These are phyloP conservation scores for Nicotiana attenuata DNA, from an alignment of 257 asterid species.

Conservation along the genomic window DNA sequence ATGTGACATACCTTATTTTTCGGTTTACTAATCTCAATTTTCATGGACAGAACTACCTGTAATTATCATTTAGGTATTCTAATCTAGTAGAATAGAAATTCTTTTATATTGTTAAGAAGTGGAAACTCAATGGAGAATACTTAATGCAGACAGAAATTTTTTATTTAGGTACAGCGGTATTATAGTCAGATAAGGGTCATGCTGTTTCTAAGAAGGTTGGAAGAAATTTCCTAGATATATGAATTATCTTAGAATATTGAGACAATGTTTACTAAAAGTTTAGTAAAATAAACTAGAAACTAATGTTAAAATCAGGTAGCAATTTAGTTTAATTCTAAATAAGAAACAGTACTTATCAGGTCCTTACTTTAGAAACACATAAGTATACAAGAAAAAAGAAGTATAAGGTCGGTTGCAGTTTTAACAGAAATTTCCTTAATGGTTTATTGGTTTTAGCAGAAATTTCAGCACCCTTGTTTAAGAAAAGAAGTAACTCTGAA, in stretches of 20 bases:
- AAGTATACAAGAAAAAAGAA: too few species aligned
- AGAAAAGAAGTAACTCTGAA: too few species aligned
- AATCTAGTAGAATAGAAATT: too few species aligned
- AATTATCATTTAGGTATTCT: too few species aligned
- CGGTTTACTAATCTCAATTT: too few species aligned
- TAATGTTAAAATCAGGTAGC: too few species aligned
- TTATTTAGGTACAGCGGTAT: not conserved
- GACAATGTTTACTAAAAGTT: not conserved
- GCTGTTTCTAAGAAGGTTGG: not conserved
- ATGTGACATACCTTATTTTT: not conserved
- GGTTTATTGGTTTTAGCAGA: not conserved
- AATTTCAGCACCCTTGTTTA: not conserved
- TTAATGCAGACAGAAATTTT: not conserved
- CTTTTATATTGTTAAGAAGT: not conserved
- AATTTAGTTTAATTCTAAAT: too few species aligned
- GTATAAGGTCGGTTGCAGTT: too few species aligned
- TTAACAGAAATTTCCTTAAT: not conserved
- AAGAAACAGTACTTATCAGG: too few species aligned
- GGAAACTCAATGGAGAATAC: not conserved
- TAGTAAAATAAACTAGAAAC: too few species aligned
- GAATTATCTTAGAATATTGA: not conserved
- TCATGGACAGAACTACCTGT: not conserved
- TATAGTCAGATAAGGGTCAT: not conserved
- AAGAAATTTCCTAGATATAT: not conserved
- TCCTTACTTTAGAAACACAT: too few species aligned